Percentiles rank a stretch among this genome's conserved stretches.
Evolutionary conservation across 2,329 filamentous ascomycete species (phyloP).

Genomic region (Cordyceps javanica): DNA sequence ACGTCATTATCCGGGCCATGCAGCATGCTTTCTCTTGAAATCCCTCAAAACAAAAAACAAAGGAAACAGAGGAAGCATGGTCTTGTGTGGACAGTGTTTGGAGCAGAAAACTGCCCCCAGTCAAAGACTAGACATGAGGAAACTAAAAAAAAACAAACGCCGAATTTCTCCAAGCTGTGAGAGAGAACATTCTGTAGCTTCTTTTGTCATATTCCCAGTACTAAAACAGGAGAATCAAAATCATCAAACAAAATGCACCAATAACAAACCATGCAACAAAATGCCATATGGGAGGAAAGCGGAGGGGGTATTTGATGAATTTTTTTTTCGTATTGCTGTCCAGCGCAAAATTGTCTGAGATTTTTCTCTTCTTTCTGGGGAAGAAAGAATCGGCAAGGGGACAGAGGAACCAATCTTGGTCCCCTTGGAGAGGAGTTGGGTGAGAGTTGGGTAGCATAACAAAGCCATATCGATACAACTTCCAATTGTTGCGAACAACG

Average conservation of each 20-base stretch:
- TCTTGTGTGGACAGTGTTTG: neutral
- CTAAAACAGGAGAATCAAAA: constrained; percentile 1
- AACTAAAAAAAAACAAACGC: constrained; percentile 5
- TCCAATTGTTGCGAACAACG: neutral
- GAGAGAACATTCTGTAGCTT: constrained; percentile 7
- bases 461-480: constrained; percentile 10
- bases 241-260: neutral
- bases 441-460: constrained; percentile 4
- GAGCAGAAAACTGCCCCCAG: neutral
- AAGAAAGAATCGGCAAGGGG: neutral
- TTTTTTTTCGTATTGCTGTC: constrained; percentile 10
- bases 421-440: no score
- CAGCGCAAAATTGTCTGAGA: constrained; percentile 7
- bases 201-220: neutral
- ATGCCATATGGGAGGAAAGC: no score
- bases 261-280: neutral
- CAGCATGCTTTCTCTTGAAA: constrained; percentile 15
- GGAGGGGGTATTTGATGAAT: neutral
- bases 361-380: neutral
- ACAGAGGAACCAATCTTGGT: constrained; percentile 6
- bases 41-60: constrained; percentile 18
- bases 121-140: neutral
- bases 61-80: constrained; percentile 13
- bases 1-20: neutral
- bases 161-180: constrained; percentile 7